Percentiles rank a stretch among this genome's conserved stretches.
Conservation (phyloP, 805 yeast genomes). For the Lachancea meyersii region DNA sequence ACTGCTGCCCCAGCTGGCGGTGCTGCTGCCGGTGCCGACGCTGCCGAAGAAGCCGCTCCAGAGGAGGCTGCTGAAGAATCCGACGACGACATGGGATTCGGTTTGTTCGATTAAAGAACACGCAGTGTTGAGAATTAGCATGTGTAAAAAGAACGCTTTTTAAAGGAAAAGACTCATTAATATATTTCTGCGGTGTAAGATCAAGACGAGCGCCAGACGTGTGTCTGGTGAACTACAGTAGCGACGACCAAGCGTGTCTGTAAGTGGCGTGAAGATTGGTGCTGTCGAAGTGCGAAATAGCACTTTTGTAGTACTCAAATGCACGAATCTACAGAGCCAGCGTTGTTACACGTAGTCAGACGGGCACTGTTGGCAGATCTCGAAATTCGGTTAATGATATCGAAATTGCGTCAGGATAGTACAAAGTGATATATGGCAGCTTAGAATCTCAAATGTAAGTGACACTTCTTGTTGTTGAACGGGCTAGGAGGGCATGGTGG, state of each 20-base stretch:
- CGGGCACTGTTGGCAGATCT: no score
- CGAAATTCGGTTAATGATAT: no score
- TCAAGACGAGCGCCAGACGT: background rate
- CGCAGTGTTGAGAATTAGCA: background rate
- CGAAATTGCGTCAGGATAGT: background rate
- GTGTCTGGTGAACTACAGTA: background rate
- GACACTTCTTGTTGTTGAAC: no score
- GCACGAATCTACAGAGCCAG: no score
- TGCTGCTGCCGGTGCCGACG: conserved; percentile 67
- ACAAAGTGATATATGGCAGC: conserved; percentile 1
- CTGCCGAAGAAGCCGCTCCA: conserved; percentile 65
- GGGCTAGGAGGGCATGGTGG: no score
- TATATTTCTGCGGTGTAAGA: background rate
- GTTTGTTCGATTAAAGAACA: conserved; percentile 85
- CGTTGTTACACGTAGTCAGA: no score
- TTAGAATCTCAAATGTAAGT: no score
- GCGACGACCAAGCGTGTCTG: background rate
- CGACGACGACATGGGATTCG: conserved; percentile 84
- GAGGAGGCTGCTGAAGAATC: conserved; percentile 65
- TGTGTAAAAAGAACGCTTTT: conserved; percentile 1
- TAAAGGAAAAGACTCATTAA: background rate
- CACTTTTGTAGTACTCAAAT: no score
- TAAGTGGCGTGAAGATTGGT: no score
- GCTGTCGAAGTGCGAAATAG: no score
- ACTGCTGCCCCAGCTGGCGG: conserved; percentile 72